Evolutionary conservation across 1,284 basidiomycete species (phyloP), one percentile per base, ranked within the genome.

Genomic region (Ceratobasidium sp.): DNA sequence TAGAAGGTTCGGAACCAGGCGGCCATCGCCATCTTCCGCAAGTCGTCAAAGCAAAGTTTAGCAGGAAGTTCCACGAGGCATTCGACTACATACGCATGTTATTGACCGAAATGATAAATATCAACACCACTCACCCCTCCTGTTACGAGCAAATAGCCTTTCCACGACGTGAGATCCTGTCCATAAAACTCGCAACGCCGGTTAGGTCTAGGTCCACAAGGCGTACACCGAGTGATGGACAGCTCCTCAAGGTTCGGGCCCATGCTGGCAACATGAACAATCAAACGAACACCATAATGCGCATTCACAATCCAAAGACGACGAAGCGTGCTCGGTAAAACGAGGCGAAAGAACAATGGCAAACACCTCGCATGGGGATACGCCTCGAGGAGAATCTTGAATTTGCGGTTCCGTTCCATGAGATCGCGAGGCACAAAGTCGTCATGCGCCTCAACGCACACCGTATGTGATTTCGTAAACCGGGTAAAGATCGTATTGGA

Each of bases 271-370:
- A 61, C 32, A 28, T 61, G 28, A n/a, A 14, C 12, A 21, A 46
- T 10, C n/a, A 45, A 16, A 3, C 1, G 26, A 26, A 21, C 23
- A 2, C 26, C 41, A 28, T 41, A 36, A 39, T 46, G 43, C 14
- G 41, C 32, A 18, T 60, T 60, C 16, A 26, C 45, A 36, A 60
- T 32, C 58, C 58, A 60, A 60, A 60, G 21, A n/a, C 58, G 58
- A 18, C 58, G 58, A 41, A 60, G 58, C 3, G 57, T 67, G 16
- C 41, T 21, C 6, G 57, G 57, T 21, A 30, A 41, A 23, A 59
- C 36, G 5, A 59, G 30, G 57, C 32, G 36, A 8, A 23, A 32
- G 9, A 59, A 23, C 18, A 39, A 9, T 1, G 57, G n/a, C 14
- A 59, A 8, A 59, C 23, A 2, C 5, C 23, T 41, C 16, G 3